Base-by-base conservation (phyloP, 1,284 basidiomycete species). In the Chalciporus piperatoides region DNA sequence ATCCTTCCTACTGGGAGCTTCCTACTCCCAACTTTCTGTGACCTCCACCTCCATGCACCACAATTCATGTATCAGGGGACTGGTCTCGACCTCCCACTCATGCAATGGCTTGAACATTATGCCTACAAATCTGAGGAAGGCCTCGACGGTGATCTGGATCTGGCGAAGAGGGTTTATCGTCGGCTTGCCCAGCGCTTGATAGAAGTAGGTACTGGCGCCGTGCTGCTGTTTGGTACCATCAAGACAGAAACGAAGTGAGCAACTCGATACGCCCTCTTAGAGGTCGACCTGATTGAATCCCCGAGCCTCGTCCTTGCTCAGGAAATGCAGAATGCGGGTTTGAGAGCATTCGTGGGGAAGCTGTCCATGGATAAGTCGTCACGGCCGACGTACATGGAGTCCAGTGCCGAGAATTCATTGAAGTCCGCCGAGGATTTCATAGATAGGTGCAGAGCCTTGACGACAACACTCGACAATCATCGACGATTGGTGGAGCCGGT, bases 41-140 rank as follows among this genome's bases (percentile, higher is more conserved):
- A 92, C 64, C 71, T 90, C 8, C 90, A 92, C 62, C 74, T 92
- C 0, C 91, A 94, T 63, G 89, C 90, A 0, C 89, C 90, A 1
- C 91, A 93, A 62, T 92, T 87, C 62, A 74, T 92, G 33, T 92
- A 92, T 54, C 85, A 90, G 53, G 91, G 91, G 2, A 90, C 82
- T 5, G 90, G 90, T 0, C 75, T 92, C 6, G 86, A 93, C 62
- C 76, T 90, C 3, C 87, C 90, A 0, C 70, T 94, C 32, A 86
- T 92, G 82, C 68, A 88, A 60, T 93, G 91, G 91, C 73, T 92
- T 4, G 74, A 88, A 50, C 74, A 77, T 39, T 90, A 90, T 57
- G 82, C 86, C 1, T 91, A 86, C 63, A 81, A 82, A 55, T 86
- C 90, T 0, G 91, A 93, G 63, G 82, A 88, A 57, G 62, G 78